These are phyloP conservation scores for Gaultheria prostrata DNA, from an alignment of 148 eudicot species.

Conservation along the genomic window DNA sequence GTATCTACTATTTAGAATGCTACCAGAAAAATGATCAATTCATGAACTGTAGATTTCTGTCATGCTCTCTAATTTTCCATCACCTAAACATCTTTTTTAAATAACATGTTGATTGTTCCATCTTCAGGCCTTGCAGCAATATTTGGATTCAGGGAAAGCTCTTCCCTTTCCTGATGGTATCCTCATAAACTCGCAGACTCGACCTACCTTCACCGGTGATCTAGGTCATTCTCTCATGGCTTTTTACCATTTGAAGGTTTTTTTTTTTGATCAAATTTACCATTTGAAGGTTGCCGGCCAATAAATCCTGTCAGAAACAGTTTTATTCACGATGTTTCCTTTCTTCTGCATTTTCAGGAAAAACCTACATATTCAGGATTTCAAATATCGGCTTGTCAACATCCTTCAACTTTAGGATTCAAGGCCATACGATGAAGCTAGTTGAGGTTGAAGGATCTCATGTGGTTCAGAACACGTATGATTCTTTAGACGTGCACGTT, in stretches of 20 bases:
- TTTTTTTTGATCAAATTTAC: too few species aligned
- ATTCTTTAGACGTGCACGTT: conserved; percentile 80
- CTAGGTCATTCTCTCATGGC: conserved; percentile 43
- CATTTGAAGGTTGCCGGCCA: background rate
- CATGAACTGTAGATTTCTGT: background rate
- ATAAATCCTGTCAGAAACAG: background rate
- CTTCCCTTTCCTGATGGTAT: conserved; percentile 70
- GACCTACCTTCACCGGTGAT: conserved; percentile 57
- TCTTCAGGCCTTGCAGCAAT: conserved; percentile 51
- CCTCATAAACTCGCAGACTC: conserved; percentile 70
- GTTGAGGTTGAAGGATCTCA: conserved; percentile 98
- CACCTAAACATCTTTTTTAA: background rate
- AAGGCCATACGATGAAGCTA: conserved; percentile 74
- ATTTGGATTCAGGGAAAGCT: conserved; percentile 70
- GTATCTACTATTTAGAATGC: too few species aligned
- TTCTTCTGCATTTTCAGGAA: conserved; percentile 50
- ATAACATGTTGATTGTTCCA: background rate
- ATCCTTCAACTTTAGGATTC: conserved; percentile 83
- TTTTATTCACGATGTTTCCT: background rate
- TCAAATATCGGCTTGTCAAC: conserved; percentile 80
- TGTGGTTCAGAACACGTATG: conserved; percentile 59
- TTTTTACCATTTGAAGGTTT: background rate
- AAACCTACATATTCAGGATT: conserved; percentile 85
- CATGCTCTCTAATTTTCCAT: background rate
- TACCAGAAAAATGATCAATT: background rate